Evolutionary conservation across 1,139 yeast genomes (phyloP).

Genomic region (Candida tetrigidarum): DNA sequence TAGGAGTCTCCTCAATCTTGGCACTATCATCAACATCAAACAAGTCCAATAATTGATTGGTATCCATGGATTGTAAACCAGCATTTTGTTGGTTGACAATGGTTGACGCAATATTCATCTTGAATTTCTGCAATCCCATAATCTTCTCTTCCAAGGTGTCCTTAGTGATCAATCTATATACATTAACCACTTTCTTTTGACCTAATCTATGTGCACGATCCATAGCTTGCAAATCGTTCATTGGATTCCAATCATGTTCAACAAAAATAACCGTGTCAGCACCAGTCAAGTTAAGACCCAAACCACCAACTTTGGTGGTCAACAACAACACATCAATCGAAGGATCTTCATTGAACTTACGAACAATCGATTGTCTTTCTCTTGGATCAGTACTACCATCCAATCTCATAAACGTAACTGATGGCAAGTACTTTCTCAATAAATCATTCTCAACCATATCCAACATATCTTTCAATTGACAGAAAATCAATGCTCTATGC

Average conservation of each 20-base stretch:
- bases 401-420: slow-evolving; percentile 91
- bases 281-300: slow-evolving; percentile 96
- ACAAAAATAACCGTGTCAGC: slow-evolving; percentile 99
- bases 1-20: slow-evolving; percentile 28
- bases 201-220: slow-evolving; percentile 99
- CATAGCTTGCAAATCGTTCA: slow-evolving; percentile 99
- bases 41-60: slow-evolving; percentile 89
- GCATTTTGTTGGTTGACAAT: slow-evolving; percentile 96
- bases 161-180: slow-evolving; percentile 88
- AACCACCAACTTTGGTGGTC: slow-evolving; percentile 98
- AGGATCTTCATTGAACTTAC: slow-evolving; percentile 94
- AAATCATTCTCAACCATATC: slow-evolving; percentile 94
- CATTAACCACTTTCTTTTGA: slow-evolving; percentile 96
- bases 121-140: slow-evolving; percentile 98
- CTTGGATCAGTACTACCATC: slow-evolving; percentile 97
- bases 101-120: slow-evolving; percentile 95
- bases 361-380: slow-evolving; percentile 88
- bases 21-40: slow-evolving; percentile 75
- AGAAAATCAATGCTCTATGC: slow-evolving; percentile 93
- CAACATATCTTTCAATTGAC: slow-evolving; percentile 97
- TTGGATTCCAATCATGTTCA: slow-evolving; percentile 99
- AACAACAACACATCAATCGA: slow-evolving; percentile 90
- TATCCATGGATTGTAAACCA: slow-evolving; percentile 95
- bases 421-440: slow-evolving; percentile 81
- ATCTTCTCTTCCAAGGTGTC: slow-evolving; percentile 95